Conservation (phyloP, 805 yeast species). For the Wickerhamiella lipophila region DNA sequence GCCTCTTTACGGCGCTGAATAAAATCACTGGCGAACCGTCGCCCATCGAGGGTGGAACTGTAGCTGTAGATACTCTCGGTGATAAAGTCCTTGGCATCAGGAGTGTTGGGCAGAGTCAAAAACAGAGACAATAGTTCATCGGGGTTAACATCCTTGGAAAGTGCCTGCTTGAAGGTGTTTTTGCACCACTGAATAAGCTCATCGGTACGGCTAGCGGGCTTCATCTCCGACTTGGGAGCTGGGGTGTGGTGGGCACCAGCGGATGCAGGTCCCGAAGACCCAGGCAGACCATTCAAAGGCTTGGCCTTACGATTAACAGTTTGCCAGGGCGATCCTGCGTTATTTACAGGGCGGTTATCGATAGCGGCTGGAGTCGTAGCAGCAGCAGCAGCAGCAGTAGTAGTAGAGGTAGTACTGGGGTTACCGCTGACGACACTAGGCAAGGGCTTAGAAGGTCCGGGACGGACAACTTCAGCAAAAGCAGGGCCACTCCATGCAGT, state of each 20-base stretch:
- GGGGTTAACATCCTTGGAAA: constrained; percentile 62
- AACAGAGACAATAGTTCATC: constrained; percentile 72
- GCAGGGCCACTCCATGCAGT: constrained; percentile 11
- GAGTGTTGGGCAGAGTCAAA: constrained; percentile 61
- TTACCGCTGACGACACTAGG: not conserved
- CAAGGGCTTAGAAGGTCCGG: not conserved
- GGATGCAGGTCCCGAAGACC: constrained; percentile 7
- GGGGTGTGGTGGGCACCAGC: constrained; percentile 11
- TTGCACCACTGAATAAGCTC: constrained; percentile 34
- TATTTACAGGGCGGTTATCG: not conserved
- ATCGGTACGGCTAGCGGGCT: constrained; percentile 24
- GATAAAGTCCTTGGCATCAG: constrained; percentile 71
- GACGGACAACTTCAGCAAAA: constrained; percentile 5
- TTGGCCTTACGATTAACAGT: constrained; percentile 15
- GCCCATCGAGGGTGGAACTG: constrained; percentile 75
- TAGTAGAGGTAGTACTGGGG: not conserved
- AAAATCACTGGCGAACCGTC: constrained; percentile 86
- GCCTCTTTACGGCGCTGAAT: constrained; percentile 61
- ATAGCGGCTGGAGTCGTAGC: not conserved
- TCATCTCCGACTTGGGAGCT: constrained; percentile 1
- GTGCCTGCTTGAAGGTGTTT: constrained; percentile 30
- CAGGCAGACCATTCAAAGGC: constrained; percentile 9
- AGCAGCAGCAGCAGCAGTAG: no score
- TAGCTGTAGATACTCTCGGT: constrained; percentile 79
- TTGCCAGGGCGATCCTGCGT: constrained; percentile 9